Conservation (phyloP, 2,329 filamentous ascomycete species). For the Fusarium sp. region DNA sequence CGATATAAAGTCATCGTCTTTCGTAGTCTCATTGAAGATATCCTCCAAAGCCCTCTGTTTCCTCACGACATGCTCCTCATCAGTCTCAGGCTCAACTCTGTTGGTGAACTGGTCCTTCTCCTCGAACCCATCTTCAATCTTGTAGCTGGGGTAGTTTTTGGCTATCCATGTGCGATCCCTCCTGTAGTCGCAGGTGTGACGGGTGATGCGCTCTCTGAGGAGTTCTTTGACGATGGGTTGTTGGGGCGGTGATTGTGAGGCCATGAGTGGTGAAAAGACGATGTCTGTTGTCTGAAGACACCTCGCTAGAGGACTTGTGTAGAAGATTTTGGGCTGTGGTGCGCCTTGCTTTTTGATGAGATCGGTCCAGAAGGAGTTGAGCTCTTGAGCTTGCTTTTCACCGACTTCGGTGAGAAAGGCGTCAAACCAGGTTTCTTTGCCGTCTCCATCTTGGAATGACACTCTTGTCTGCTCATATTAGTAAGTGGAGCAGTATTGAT, state of each 20-base stretch:
- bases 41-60: slow-evolving; percentile 56
- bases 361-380: slow-evolving; percentile 61
- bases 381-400: slow-evolving; percentile 60
- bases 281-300: slow-evolving; percentile 66
- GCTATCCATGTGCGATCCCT: slow-evolving; percentile 58
- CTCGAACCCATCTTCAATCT: slow-evolving; percentile 62
- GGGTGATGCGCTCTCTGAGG: slow-evolving; percentile 66
- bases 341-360: slow-evolving; percentile 57
- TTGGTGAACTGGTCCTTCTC: slow-evolving; percentile 65
- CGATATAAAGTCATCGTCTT: slow-evolving; percentile 54
- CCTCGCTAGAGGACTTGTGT: slow-evolving; percentile 66
- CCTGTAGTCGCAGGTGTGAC: slow-evolving; percentile 70
- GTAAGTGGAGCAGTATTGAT: not conserved
- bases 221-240: slow-evolving; percentile 65
- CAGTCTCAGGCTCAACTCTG: slow-evolving; percentile 57
- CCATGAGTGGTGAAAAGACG: slow-evolving; percentile 57
- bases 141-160: slow-evolving; percentile 58
- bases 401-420: slow-evolving; percentile 62
- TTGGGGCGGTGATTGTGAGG: slow-evolving; percentile 51
- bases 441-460: slow-evolving; percentile 52
- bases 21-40: slow-evolving; percentile 54
- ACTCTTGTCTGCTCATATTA: slow-evolving; percentile 44
- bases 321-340: slow-evolving; percentile 62
- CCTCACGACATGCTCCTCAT: slow-evolving; percentile 55
- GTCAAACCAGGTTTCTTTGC: slow-evolving; percentile 51